Conservation (phyloP, 2,329 filamentous ascomycete genomes). For the Exophiala alcalophila region DNA sequence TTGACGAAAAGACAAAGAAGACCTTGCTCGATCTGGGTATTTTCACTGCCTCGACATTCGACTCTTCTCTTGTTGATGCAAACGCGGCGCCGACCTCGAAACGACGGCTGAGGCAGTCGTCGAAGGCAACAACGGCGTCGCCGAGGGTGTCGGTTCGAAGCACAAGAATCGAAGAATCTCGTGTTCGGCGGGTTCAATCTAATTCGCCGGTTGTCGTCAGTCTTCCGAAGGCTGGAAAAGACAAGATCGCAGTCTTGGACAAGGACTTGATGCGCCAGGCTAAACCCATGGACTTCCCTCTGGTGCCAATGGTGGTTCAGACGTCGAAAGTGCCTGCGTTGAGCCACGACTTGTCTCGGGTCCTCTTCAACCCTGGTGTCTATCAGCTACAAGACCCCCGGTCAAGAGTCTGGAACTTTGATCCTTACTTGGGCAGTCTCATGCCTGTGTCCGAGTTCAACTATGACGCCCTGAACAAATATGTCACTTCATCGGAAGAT, state of each 20-base stretch:
- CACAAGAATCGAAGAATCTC: too few species aligned
- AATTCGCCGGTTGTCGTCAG: too few species aligned
- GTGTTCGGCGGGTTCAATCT: too few species aligned
- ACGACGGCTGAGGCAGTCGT: too few species aligned
- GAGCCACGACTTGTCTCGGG: slow-evolving; percentile 66
- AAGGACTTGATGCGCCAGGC: slow-evolving; percentile 18
- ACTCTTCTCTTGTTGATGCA: too few species aligned
- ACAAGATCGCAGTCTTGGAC: slow-evolving; percentile 6
- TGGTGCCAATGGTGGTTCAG: slow-evolving; percentile 50
- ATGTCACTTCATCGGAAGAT: slow-evolving; percentile 90
- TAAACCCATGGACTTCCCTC: slow-evolving; percentile 37
- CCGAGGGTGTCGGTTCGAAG: too few species aligned
- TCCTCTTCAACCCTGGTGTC: slow-evolving; percentile 93
- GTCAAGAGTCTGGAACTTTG: slow-evolving; percentile 91
- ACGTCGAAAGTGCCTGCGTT: slow-evolving; percentile 24
- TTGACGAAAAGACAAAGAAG: neutral
- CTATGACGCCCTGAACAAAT: slow-evolving; percentile 78
- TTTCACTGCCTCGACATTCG: too few species aligned
- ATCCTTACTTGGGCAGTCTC: slow-evolving; percentile 86
- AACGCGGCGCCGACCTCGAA: too few species aligned
- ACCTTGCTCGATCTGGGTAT: slow-evolving; percentile 6
- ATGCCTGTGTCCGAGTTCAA: slow-evolving; percentile 94
- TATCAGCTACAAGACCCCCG: slow-evolving; percentile 87
- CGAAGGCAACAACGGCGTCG: too few species aligned
- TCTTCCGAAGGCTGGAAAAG: too few species aligned